Base-by-base conservation (phyloP, 371 early-diverging fungal species). In the Nematocida sp. region DNA sequence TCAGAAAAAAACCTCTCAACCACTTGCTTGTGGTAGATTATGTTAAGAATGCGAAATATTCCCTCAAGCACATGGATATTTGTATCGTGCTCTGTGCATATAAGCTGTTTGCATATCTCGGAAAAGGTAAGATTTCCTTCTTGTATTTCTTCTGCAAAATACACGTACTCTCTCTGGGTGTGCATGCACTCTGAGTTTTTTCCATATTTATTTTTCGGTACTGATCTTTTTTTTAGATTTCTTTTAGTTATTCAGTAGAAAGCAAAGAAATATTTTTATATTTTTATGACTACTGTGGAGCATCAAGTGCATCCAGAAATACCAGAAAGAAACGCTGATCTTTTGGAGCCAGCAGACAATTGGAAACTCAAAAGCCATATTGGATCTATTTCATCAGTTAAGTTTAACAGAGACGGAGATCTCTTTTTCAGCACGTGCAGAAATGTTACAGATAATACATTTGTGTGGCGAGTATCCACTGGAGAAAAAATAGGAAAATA, bases 321-420 rank as follows among this genome's bases (percentile, higher is more conserved):
- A 38, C 16, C 33, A 1, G 48, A 56, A 20, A 53, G 32, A 23
- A 50, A 48, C 4, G 9, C 7, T 7, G n/a, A 25, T 18, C 23
- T 48, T 23, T 47, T 67, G 11, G 55, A 56, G 33, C 67, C 67
- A 28, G 16, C 18, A 13, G 35, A 18, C 18, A 67, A 40, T 28
- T 67, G 45, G 13, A 20, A n/a, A 7, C 55, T 67, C 20, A 36
- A 57, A 33, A 28, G 56, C 26, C 97, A 97, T 86, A 89, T 88
- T 51, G 92, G 96, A 86, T 89, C 97, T 51, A 86, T 99, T 71
- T 96, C 96, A 56, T 91, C 92, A 82, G 88, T 99, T 83, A 92
- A 92, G 85, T 97, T 94, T 89, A 96, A 99, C 88, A 80, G 87
- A 55, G 97, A 97, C 80, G 99, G 98, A 65, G 99, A 99, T 86